These are phyloP conservation scores for Xylaria sp. DNA, from an alignment of 2,329 filamentous ascomycete genomes.

Conservation along the genomic window DNA sequence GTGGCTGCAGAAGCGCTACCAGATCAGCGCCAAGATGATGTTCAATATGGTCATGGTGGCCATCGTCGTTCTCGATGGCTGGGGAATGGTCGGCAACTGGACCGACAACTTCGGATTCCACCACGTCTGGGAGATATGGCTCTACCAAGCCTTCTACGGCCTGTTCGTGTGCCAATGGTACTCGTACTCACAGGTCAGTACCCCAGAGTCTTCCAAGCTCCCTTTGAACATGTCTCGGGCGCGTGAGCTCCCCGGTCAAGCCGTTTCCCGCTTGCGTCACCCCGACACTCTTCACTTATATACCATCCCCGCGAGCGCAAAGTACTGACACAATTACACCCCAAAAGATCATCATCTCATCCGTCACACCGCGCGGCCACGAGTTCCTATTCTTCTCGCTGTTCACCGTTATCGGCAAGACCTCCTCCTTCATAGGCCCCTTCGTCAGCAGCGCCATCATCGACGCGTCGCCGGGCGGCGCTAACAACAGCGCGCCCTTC, in stretches of 20 bases:
- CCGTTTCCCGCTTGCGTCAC: too few relatives aligned
- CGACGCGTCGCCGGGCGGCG: constrained; percentile 58
- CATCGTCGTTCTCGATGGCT: constrained; percentile 63
- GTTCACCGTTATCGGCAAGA: constrained; percentile 73
- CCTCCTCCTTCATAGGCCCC: constrained; percentile 70
- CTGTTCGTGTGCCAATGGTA: constrained; percentile 73
- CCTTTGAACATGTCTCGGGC: too few relatives aligned
- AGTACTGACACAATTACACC: too few relatives aligned
- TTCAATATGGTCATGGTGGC: constrained; percentile 67
- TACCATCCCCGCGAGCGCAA: too few relatives aligned
- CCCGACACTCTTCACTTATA: too few relatives aligned
- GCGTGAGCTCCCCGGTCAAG: too few relatives aligned
- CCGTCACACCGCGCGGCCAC: constrained; percentile 70
- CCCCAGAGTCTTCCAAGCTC: too few relatives aligned
- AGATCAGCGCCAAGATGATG: constrained; percentile 69
- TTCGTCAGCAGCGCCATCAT: constrained; percentile 73
- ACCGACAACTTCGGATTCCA: constrained; percentile 52
- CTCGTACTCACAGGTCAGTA: constrained; percentile 73
- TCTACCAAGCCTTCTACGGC: constrained; percentile 63
- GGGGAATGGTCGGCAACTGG: constrained; percentile 56
- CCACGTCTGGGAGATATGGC: constrained; percentile 53
- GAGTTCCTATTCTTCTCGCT: constrained; percentile 74
- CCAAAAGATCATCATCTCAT: constrained; percentile 74
- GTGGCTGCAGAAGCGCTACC: constrained; percentile 63
- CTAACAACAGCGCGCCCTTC: constrained; percentile 67